These are phyloP conservation scores for Zangia roseola DNA, from an alignment of 768 basidiomycete species.

Conservation along the genomic window DNA sequence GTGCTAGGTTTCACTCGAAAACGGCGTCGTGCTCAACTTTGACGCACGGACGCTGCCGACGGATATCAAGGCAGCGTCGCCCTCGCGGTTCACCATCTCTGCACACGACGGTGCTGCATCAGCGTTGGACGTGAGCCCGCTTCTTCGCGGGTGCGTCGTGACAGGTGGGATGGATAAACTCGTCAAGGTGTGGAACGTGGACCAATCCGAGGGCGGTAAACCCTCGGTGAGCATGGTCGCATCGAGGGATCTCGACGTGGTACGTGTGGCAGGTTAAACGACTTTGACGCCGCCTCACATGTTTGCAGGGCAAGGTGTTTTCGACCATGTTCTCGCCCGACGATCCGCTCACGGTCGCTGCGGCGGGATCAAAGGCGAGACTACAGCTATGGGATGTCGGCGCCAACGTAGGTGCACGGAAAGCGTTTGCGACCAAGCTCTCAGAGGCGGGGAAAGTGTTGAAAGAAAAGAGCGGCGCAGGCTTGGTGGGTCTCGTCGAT, in stretches of 20 bases:
- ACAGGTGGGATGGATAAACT: conserved; percentile 95
- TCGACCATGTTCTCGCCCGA: conserved; percentile 90
- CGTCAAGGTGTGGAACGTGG: conserved; percentile 96
- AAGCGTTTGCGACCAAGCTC: conserved; percentile 79
- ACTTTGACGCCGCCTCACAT: not conserved
- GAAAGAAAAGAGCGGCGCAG: conserved; percentile 62
- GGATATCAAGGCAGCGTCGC: conserved; percentile 59
- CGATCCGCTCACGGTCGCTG: conserved; percentile 89
- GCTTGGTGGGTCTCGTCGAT: conserved; percentile 64
- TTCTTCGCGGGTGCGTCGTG: conserved; percentile 85
- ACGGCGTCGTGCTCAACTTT: conserved; percentile 89
- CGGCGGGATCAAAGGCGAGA: conserved; percentile 91
- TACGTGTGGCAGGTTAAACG: conserved; percentile 38
- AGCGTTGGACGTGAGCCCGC: conserved; percentile 87
- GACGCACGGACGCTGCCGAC: conserved; percentile 84
- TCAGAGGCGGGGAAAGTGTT: conserved; percentile 66
- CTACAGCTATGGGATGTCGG: conserved; percentile 96
- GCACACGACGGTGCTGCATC: conserved; percentile 93
- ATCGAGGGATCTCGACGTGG: conserved; percentile 87
- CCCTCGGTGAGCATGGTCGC: conserved; percentile 80
- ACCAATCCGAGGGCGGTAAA: conserved; percentile 60
- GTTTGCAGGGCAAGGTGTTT: conserved; percentile 89
- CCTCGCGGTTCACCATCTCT: conserved; percentile 81
- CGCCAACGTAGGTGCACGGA: conserved; percentile 77
- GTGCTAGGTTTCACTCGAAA: conserved; percentile 92